These are phyloP conservation scores for Dipodascus geniculatus DNA, from an alignment of 805 yeast genomes.

Conservation along the genomic window DNA sequence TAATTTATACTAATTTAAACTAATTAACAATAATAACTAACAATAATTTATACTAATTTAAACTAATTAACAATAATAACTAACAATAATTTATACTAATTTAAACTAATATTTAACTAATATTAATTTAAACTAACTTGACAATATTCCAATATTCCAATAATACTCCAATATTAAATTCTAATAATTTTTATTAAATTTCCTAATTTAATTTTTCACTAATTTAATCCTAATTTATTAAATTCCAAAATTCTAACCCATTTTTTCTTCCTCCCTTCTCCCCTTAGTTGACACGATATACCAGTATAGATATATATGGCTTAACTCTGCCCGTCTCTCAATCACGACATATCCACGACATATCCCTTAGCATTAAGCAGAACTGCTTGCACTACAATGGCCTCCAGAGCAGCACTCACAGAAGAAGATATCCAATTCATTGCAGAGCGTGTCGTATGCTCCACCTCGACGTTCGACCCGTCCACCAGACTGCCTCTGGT, in stretches of 20 bases:
- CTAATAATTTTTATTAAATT: background rate
- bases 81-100: background rate
- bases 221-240: too few relatives aligned
- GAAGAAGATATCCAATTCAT: conserved; percentile 3
- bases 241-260: too few relatives aligned
- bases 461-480: conserved; percentile 55
- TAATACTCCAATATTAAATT: too few relatives aligned
- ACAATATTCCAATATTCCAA: too few relatives aligned
- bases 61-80: too few relatives aligned
- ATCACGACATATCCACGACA: background rate
- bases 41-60: background rate
- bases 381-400: background rate
- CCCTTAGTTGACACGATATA: background rate
- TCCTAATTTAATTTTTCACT: too few relatives aligned
- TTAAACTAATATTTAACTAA: background rate
- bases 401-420: background rate
- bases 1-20: too few relatives aligned
- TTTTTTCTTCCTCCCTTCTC: background rate
- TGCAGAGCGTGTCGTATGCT: conserved; percentile 37
- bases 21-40: too few relatives aligned
- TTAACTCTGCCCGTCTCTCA: too few relatives aligned
- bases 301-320: background rate
- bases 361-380: too few relatives aligned
- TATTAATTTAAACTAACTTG: background rate
- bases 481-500: conserved; percentile 57